Conservation (phyloP, 2,329 filamentous ascomycete genomes). For the Exophiala viscosa region DNA sequence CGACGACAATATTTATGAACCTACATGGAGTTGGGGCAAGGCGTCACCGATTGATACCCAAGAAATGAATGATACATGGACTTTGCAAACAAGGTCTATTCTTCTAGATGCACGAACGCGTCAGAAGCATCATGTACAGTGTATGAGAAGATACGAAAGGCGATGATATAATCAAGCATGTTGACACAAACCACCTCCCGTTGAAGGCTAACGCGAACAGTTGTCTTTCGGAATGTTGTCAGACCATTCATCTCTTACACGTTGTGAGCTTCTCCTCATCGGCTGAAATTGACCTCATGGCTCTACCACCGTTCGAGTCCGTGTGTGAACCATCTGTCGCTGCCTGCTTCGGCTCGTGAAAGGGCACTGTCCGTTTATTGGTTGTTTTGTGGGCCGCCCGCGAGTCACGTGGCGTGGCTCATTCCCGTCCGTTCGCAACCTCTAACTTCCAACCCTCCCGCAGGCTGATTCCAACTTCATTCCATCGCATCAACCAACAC, state of each 20-base stretch:
- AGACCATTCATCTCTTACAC: not conserved
- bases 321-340: slow-evolving; percentile 14
- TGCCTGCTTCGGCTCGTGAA: slow-evolving; percentile 14
- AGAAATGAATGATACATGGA: slow-evolving; percentile 17
- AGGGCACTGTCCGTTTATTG: slow-evolving; percentile 15
- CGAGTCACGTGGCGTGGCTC: slow-evolving; percentile 5
- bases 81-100: slow-evolving; percentile 25
- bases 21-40: slow-evolving; percentile 3
- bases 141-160: slow-evolving; percentile 3
- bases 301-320: not conserved
- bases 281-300: slow-evolving; percentile 7
- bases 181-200: slow-evolving; percentile 1
- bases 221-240: not conserved
- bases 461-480: slow-evolving; percentile 14
- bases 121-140: slow-evolving; percentile 17
- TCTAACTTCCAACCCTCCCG: slow-evolving; percentile 10
- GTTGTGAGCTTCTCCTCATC: not conserved
- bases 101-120: slow-evolving; percentile 4
- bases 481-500: slow-evolving; percentile 18
- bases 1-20: not conserved
- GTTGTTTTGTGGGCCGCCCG: not conserved
- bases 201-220: slow-evolving; percentile 17
- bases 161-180: slow-evolving; percentile 16
- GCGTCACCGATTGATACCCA: slow-evolving; percentile 19
- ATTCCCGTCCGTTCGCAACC: not conserved